Evolutionary conservation across 176 grass and related monocot species (phyloP).

Genomic region (Carex myosuroides): DNA sequence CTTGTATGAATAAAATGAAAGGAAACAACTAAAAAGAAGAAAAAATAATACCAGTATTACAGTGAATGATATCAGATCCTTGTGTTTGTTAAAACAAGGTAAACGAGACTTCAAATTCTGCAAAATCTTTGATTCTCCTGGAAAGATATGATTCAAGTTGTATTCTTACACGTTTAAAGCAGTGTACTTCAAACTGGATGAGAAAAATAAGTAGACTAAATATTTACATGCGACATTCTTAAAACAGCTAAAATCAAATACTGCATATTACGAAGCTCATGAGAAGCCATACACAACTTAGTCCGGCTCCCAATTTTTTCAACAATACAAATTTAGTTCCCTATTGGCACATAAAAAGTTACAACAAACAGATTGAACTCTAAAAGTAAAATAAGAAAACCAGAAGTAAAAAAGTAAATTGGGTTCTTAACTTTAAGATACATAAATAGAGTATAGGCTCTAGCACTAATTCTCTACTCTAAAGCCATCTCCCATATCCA

Average conservation of each 20-base stretch:
- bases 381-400: constrained; percentile 14
- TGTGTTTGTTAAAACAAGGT: no score
- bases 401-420: background rate
- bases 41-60: background rate
- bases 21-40: background rate
- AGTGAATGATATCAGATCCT: no score
- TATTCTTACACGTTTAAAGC: background rate
- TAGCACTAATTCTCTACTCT: constrained; percentile 20
- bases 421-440: constrained; percentile 18
- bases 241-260: background rate
- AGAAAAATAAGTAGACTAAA: background rate
- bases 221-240: background rate
- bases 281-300: background rate
- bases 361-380: constrained; percentile 17
- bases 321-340: constrained; percentile 13
- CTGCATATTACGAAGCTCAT: constrained; percentile 14
- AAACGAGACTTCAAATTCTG: background rate
- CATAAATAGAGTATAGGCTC: constrained; percentile 21
- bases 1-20: background rate
- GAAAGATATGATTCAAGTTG: background rate
- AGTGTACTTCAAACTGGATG: background rate
- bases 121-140: background rate
- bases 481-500: constrained; percentile 14
- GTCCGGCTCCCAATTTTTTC: background rate
- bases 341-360: constrained; percentile 22